phyloP scores from a whole-genome alignment of 2,329 filamentous ascomycete genomes.

The Alternaria angustiovoidea region DNA sequence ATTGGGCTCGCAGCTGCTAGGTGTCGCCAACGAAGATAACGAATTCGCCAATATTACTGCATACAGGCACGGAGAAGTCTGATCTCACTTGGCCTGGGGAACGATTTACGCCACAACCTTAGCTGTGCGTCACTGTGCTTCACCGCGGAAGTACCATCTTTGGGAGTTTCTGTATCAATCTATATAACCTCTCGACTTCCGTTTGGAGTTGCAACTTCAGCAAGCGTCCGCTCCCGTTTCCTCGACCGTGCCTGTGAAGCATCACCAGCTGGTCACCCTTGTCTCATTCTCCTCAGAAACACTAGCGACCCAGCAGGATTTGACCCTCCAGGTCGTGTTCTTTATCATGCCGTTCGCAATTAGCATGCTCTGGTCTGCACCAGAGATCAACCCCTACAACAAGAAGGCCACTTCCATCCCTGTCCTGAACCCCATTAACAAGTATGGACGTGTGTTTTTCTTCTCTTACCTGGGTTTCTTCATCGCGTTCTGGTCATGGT shows the following conservation, averaged over 20 bases:
- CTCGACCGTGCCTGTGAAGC: slow-evolving; percentile 15
- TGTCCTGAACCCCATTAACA: slow-evolving; percentile 76
- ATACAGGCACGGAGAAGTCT: slow-evolving; percentile 31
- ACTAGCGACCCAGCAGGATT: slow-evolving; percentile 1
- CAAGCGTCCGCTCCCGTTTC: slow-evolving; percentile 23
- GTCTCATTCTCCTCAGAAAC: slow-evolving; percentile 8
- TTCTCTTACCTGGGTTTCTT: slow-evolving; percentile 89
- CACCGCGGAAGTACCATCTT: slow-evolving; percentile 48
- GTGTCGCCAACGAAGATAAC: slow-evolving; percentile 38
- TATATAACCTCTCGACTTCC: slow-evolving; percentile 37
- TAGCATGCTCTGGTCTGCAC: slow-evolving; percentile 57
- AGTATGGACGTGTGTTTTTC: slow-evolving; percentile 88
- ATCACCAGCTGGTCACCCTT: slow-evolving; percentile 16
- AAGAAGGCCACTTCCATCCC: slow-evolving; percentile 83
- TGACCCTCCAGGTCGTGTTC: slow-evolving; percentile 8
- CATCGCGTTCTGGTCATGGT: slow-evolving; percentile 86
- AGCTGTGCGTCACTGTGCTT: slow-evolving; percentile 37
- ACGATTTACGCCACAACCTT: slow-evolving; percentile 30
- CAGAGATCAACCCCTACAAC: slow-evolving; percentile 84
- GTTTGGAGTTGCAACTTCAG: slow-evolving; percentile 25
- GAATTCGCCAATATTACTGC: slow-evolving; percentile 26
- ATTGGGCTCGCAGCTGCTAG: slow-evolving; percentile 17
- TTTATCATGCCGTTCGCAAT: slow-evolving; percentile 46
- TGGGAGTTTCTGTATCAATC: slow-evolving; percentile 18
- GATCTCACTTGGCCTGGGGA: slow-evolving; percentile 33